These are phyloP conservation scores for Leptoxyphium fumago DNA, from an alignment of 2,329 filamentous ascomycete genomes.

Conservation along the genomic window DNA sequence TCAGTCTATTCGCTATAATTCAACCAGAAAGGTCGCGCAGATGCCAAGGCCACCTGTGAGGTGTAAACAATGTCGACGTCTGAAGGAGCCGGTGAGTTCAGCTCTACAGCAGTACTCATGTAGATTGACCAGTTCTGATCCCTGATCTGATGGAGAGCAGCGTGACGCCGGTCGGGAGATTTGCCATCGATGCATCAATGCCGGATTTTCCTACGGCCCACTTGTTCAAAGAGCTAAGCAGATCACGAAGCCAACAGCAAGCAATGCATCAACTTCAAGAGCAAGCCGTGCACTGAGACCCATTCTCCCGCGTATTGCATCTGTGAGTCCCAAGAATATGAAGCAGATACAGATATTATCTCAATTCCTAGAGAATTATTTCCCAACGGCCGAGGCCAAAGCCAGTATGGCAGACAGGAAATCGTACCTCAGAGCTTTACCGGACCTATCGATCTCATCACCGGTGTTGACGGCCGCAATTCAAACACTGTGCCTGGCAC, in stretches of 20 bases:
- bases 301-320: not conserved
- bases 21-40: not conserved
- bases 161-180: not conserved
- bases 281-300: not conserved
- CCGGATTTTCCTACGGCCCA: not conserved
- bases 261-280: no score
- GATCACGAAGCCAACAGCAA: no score
- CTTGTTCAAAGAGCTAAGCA: no score
- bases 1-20: no score
- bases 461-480: slow-evolving; percentile 6
- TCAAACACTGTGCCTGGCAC: slow-evolving; percentile 5
- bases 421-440: slow-evolving; percentile 4
- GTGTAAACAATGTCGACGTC: not conserved
- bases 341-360: slow-evolving; percentile 2
- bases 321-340: not conserved
- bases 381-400: slow-evolving; percentile 3
- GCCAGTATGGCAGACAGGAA: slow-evolving; percentile 4
- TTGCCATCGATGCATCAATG: not conserved
- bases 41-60: not conserved
- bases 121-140: no score
- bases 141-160: not conserved
- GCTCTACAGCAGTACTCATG: no score
- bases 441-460: slow-evolving; percentile 4
- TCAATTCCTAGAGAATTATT: slow-evolving; percentile 3
- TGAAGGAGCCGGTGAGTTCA: not conserved